Percentiles rank a stretch among this genome's conserved stretches.
Evolutionary conservation across 1,284 basidiomycete species (phyloP).

Genomic region (Cryptococcus hybrid): DNA sequence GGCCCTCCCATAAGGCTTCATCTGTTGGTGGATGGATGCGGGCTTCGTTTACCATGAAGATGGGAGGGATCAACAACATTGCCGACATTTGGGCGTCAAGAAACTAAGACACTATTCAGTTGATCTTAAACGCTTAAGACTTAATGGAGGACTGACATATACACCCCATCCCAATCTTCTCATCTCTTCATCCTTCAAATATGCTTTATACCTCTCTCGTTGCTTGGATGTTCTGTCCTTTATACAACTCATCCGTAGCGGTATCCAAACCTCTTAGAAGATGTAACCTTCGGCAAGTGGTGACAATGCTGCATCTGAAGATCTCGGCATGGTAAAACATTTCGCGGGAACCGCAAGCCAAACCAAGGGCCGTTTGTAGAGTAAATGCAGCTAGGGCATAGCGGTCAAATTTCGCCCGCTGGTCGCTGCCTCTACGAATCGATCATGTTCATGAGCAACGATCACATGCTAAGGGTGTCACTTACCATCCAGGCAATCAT

Average conservation of each 20-base stretch:
- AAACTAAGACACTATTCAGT: constrained; percentile 12
- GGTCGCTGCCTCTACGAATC: constrained; percentile 30
- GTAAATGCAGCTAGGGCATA: constrained; percentile 24
- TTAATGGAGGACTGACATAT: constrained; percentile 22
- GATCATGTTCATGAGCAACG: too few species aligned
- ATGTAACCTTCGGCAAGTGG: constrained; percentile 27
- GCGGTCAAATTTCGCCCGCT: constrained; percentile 34
- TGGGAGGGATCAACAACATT: constrained; percentile 22
- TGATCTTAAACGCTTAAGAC: background rate
- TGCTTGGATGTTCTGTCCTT: constrained; percentile 9
- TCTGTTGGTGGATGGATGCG: constrained; percentile 25
- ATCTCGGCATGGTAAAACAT: constrained; percentile 39
- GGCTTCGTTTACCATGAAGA: constrained; percentile 30
- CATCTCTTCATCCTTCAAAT: constrained; percentile 32
- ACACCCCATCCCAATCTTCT: constrained; percentile 35
- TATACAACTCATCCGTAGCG: constrained; percentile 17
- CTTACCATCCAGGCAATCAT: constrained; percentile 37
- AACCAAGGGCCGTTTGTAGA: constrained; percentile 26
- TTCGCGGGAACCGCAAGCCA: constrained; percentile 36
- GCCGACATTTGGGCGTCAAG: constrained; percentile 30
- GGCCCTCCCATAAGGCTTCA: constrained; percentile 27
- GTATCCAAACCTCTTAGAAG: constrained; percentile 22
- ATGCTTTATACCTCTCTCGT: constrained; percentile 21
- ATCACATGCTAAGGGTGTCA: background rate
- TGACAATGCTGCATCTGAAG: constrained; percentile 31